Evolutionary conservation across 129 eudicot species (phyloP), one percentile per base, ranked within the genome.

Genomic region (Gnaphalium uliginosum): DNA sequence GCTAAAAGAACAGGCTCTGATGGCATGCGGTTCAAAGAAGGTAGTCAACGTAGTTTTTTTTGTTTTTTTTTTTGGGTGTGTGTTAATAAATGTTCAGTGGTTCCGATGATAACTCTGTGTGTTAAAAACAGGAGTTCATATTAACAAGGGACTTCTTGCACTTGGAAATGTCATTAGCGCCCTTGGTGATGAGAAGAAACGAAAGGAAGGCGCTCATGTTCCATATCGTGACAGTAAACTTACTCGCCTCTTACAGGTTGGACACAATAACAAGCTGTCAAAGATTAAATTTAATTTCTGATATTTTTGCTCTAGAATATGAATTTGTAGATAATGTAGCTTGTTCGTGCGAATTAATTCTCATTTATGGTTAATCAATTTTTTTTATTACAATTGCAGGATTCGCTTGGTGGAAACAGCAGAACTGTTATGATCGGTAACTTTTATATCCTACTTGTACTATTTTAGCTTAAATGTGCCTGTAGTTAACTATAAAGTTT

Each of bases 351-450:
- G 32, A 72, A 25, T 62, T 32, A 65, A 5, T 35, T 56, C 15
- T 76, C 24, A 59, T 51, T 71, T 58, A 6, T 57, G 18, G 37
- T 59, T 73, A 50, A 56, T 69, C 32, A 30, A 15, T 46, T 35
- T 32, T 35, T 32, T 78, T 65, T 72, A 73, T 37, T 30, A 11
- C 22, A 69, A 68, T 83, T 77, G 68, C 93, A 93, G 95, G 99
- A 95, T 85, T 95, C 99, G 27, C 99, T 95, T 76, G 99, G 99
- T 30, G 99, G 99, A 41, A 95, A 95, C 86, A 95, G 99, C 94
- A 91, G 94, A 75, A 95, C 99, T 17, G 99, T 95, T 64, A 95
- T 95, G 99, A 95, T 95, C 56, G 99, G 99, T 89, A 86, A 81
- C 67, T 83, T 57, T 17, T 78, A 23, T 54, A 64, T 64, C 63